Base-by-base conservation (phyloP, 345 rosid species). In the Eutrema japonicum region DNA sequence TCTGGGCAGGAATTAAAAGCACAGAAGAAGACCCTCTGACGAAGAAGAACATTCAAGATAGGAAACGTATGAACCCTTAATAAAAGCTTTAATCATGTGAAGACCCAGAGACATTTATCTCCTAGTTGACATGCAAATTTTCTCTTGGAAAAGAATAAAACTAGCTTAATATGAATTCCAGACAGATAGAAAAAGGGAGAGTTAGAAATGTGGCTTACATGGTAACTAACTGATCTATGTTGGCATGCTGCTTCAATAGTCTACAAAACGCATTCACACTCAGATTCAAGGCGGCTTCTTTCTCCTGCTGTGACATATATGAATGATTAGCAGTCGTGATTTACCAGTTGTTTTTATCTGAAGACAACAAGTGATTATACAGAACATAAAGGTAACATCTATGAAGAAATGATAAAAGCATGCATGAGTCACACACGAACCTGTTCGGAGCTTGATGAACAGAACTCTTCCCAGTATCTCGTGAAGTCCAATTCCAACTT, bases 401-500 rank as follows among this genome's bases (percentile, higher is more conserved):
- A 4, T 51, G 33, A 52, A 43, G n/a, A 72, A 45, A 54, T 33
- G 63, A 53, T 52, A 32, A 40, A 40, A 52, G 29, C 27, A 45
- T 22, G 38, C 14, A 29, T 13, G 38, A 62, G 37, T 32, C 16
- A 27, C 7, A 22, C 18, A 70, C 65, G 14, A 64, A 91, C 98
- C 96, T 87, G 89, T 76, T 94, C 98, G 1, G 88, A 91, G 81
- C 85, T 86, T 82, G 97, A 91, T 76, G 98, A 89, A 72, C 96
- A 96, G 77, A 94, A 94, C 78, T 88, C 92, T 79, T 94, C 97
- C 98, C 98, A 94, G 59, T 81, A 84, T 79, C 96, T 91, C 80
- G 85, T 89, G 78, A 94, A 91, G 78, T 94, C 97, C 96, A 88
- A 68, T 75, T 89, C 98, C 95, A 94, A 66, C 73, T 87, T 94